phyloP scores from a whole-genome alignment of 352 stramenopile genomes.

The Phytophthora sojae region DNA sequence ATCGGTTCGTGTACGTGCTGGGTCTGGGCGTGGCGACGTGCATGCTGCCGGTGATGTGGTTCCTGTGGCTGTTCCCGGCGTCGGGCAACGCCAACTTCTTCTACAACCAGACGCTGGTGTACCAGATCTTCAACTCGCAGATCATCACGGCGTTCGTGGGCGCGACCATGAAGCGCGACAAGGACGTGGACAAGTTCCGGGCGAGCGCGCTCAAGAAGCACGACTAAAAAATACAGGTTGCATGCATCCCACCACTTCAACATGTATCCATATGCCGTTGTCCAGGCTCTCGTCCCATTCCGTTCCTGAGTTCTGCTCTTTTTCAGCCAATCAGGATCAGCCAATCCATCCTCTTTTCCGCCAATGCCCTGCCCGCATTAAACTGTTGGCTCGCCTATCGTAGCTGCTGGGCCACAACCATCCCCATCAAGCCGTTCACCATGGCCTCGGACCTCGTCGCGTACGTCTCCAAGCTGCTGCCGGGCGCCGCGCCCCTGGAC shows the following conservation, averaged over 20 bases:
- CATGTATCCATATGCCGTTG: neutral
- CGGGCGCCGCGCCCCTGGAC: slow-evolving; percentile 50
- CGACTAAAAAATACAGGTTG: neutral
- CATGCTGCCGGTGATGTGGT: slow-evolving; percentile 89
- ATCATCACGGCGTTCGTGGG: slow-evolving; percentile 80
- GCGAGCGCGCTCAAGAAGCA: slow-evolving; percentile 28
- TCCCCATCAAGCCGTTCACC: slow-evolving; percentile 2
- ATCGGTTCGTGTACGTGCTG: slow-evolving; percentile 77
- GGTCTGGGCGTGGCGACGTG: slow-evolving; percentile 72
- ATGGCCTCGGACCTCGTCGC: slow-evolving; percentile 69
- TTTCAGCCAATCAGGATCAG: neutral
- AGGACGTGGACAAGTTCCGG: slow-evolving; percentile 70
- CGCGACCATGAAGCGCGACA: slow-evolving; percentile 86
- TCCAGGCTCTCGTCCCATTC: neutral
- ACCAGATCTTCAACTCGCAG: slow-evolving; percentile 86
- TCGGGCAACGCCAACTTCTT: slow-evolving; percentile 92
- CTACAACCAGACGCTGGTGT: slow-evolving; percentile 90
- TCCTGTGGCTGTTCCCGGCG: slow-evolving; percentile 86
- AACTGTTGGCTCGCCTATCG: slow-evolving; percentile 2
- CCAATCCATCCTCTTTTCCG: neutral
- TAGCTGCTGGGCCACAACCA: neutral
- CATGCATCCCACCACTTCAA: neutral
- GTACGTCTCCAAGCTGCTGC: slow-evolving; percentile 85
- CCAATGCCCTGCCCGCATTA: neutral
- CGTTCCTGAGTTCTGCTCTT: neutral